Base-by-base conservation (phyloP, 1,284 basidiomycete species). In the Apiotrichum gracile region DNA sequence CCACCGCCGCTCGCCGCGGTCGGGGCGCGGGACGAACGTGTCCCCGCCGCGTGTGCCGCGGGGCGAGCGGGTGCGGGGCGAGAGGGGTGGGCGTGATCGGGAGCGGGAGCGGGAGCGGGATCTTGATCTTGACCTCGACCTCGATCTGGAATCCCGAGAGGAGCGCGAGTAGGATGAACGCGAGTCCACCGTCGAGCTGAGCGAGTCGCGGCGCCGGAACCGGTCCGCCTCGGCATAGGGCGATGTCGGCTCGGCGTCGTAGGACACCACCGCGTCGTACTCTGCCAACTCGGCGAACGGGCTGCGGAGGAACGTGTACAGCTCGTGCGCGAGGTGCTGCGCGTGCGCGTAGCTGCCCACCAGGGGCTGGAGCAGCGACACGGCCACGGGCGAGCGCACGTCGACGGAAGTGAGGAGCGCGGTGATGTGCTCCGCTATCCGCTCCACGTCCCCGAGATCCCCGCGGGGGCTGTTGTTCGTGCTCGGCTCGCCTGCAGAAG, bases 301-400 rank as follows among this genome's bases (percentile, higher is more conserved):
- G 10, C 88, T 91, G 47, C 91, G 81, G 25, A 92, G 77, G 69
- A 87, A 93, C 35, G 81, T 83, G 69, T 91, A 91, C 21, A 93
- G 79, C 75, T 93, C 90, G 75, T 93, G 90, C 9, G 85, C 86
- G 73, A 93, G 91, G 72, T 92, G 91, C 67, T 93, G 89, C 12
- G 90, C 86, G 60, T 86, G 86, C 33, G 78, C 74, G 51, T 82
- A 78, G 13, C 72, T 69, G 42, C 50, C 53, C 34, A 93, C 78
- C 72, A 91, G 90, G 61, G 91, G 90, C 13, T 86, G 79, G 5
- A 93, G 77, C 12, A 92, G 75, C 62, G 87, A 85, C 41, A 92
- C 80, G 29, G 88, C 86, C 22, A 85, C 83, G 70, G 92, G 87
- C 12, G 88, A 87, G 40, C 90, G 86, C 54, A 92, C 86, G 73